Percentiles rank a stretch among this genome's conserved stretches.
These are phyloP conservation scores for Trypanosomatidae sp. DNA, from an alignment of 208 protist species.

Conservation along the genomic window DNA sequence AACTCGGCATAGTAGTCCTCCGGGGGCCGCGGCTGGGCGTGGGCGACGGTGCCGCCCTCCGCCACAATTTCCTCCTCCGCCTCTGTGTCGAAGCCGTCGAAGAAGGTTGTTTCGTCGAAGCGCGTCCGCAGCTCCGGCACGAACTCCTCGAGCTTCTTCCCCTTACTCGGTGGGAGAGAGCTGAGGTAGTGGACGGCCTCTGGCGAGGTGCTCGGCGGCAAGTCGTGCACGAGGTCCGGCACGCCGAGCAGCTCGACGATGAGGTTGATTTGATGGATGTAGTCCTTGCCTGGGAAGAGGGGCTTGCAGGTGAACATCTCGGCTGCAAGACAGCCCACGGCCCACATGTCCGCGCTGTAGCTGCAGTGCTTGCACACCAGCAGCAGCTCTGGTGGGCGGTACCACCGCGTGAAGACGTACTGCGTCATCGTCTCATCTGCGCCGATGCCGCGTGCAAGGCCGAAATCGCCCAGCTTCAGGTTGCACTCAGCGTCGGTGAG, in stretches of 20 bases:
- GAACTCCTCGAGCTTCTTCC: conserved; percentile 59
- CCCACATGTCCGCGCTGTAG: conserved; percentile 96
- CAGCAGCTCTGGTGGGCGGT: conserved; percentile 98
- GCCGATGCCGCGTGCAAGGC: conserved; percentile 63
- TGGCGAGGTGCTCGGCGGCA: conserved; percentile 53
- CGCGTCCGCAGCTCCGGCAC: conserved; percentile 42
- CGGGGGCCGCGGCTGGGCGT: conserved; percentile 7
- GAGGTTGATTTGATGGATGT: conserved; percentile 87
- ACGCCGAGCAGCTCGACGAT: conserved; percentile 74
- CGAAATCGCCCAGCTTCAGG: conserved; percentile 94
- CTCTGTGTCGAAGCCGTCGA: conserved; percentile 44
- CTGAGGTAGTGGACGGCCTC: conserved; percentile 76
- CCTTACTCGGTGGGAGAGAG: conserved; percentile 44
- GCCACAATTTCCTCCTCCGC: too few species aligned
- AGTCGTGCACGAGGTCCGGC: conserved; percentile 72
- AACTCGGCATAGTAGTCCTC: conserved; percentile 64
- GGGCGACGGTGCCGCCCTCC: conserved; percentile 10
- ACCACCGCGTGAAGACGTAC: conserved; percentile 98
- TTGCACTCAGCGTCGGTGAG: conserved; percentile 92
- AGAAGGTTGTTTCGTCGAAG: conserved; percentile 52
- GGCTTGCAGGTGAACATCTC: conserved; percentile 92
- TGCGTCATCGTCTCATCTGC: conserved; percentile 93
- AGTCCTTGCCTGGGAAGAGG: conserved; percentile 86
- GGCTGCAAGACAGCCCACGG: conserved; percentile 94
- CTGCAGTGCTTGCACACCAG: conserved; percentile 90